Conservation (phyloP, 805 yeast species). For the Kregervanrija pseudodelftensis region DNA sequence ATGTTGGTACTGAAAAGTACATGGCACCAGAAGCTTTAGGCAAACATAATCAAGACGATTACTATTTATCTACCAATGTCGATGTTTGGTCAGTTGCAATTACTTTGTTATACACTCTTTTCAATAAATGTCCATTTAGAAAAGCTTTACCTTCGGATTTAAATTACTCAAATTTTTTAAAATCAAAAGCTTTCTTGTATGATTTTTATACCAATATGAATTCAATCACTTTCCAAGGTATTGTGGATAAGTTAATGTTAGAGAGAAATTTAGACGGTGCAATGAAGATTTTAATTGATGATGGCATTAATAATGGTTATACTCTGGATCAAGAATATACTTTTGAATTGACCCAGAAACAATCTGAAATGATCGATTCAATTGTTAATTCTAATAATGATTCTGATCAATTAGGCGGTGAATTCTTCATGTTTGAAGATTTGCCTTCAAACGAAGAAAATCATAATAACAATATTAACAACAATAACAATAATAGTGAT, state of each 20-base stretch:
- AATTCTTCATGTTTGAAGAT: conserved; percentile 28
- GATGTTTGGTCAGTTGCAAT: conserved; percentile 52
- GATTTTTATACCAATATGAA: conserved; percentile 45
- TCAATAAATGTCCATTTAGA: conserved; percentile 48
- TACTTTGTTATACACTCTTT: conserved; percentile 41
- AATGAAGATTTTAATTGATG: conserved; percentile 20
- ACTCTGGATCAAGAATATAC: conserved; percentile 40
- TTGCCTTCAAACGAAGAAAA: background rate
- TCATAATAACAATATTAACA: background rate
- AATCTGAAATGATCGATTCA: conserved; percentile 8
- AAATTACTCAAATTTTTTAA: conserved; percentile 37
- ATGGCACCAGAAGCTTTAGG: conserved; percentile 46
- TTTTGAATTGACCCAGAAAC: conserved; percentile 15
- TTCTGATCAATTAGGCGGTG: conserved; percentile 19
- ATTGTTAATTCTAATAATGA: conserved; percentile 8
- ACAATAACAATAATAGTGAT: background rate
- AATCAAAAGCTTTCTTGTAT: conserved; percentile 35
- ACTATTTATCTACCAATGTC: conserved; percentile 38
- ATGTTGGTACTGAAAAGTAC: conserved; percentile 53
- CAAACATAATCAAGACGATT: conserved; percentile 8
- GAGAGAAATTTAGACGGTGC: conserved; percentile 35
- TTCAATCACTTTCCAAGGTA: conserved; percentile 33
- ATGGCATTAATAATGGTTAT: conserved; percentile 30
- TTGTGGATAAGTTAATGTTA: conserved; percentile 33
- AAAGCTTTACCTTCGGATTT: conserved; percentile 32